phyloP scores from a whole-genome alignment of 768 basidiomycete genomes.

The Serendipita sp. region DNA sequence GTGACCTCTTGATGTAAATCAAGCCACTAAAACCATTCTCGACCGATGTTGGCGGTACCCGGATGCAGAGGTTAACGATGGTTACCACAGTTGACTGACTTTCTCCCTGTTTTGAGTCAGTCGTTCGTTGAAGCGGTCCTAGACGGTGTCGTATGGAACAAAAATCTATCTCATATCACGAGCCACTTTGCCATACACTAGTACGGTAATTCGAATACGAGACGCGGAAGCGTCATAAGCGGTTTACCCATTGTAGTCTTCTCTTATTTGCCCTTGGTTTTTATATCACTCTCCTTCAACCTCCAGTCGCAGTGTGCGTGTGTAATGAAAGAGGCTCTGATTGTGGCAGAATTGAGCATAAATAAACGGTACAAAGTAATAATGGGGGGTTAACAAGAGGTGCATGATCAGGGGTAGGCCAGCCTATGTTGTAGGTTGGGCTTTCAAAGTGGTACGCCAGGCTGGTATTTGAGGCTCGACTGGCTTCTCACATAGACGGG shows the following conservation, averaged over 20 bases:
- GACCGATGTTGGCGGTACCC: too few relatives aligned
- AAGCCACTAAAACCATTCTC: background rate
- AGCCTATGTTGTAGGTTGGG: too few relatives aligned
- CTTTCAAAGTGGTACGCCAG: too few relatives aligned
- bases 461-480: too few relatives aligned
- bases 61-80: too few relatives aligned
- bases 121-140: background rate
- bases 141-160: background rate
- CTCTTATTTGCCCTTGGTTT: background rate
- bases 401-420: too few relatives aligned
- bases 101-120: background rate
- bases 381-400: too few relatives aligned
- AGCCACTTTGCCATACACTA: background rate
- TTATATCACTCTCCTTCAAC: conserved; percentile 5
- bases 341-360: too few relatives aligned
- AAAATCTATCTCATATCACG: background rate
- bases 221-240: background rate
- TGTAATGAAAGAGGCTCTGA: too few relatives aligned
- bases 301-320: background rate
- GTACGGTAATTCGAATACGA: background rate
- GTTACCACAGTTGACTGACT: background rate
- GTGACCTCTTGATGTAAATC: conserved; percentile 38
- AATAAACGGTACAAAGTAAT: too few relatives aligned
- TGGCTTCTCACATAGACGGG: background rate
- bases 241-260: conserved; percentile 1